Evolutionary conservation across 768 basidiomycete genomes (phyloP).

Genomic region (Rubroboletus pulcherrimus): DNA sequence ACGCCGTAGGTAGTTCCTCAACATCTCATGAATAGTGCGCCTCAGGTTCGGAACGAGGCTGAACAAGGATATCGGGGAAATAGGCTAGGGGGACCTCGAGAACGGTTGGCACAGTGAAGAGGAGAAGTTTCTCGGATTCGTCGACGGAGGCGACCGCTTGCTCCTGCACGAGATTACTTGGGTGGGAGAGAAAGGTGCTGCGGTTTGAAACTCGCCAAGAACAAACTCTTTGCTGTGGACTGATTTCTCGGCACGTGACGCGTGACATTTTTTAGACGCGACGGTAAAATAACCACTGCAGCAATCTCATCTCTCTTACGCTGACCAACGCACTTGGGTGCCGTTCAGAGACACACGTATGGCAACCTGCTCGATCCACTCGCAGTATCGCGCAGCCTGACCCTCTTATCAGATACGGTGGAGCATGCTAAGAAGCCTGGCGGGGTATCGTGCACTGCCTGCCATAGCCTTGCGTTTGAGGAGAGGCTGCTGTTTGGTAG

Average conservation of each 20-base stretch:
- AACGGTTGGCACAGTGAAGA: neutral
- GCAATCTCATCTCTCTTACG: no score
- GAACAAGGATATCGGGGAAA: neutral
- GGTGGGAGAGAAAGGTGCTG: neutral
- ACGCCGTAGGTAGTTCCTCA: conserved; percentile 30
- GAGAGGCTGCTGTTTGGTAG: neutral
- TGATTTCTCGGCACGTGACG: conserved; percentile 25
- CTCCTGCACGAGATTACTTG: neutral
- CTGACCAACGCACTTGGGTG: no score
- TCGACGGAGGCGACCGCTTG: neutral
- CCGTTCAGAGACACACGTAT: no score
- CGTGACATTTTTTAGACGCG: no score
- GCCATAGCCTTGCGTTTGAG: neutral
- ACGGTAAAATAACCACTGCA: no score
- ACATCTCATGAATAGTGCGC: conserved; percentile 22
- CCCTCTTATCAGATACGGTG: no score
- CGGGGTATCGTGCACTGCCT: no score
- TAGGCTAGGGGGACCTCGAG: neutral
- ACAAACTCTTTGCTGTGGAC: neutral
- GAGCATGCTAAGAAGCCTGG: no score
- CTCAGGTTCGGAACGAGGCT: neutral
- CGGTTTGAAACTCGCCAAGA: conserved; percentile 6
- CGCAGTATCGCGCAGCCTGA: no score
- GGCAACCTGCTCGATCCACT: no score
- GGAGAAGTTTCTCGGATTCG: neutral